Base-by-base conservation (phyloP, 2,329 filamentous ascomycete genomes). In the Purpureocillium takamizusanense region DNA sequence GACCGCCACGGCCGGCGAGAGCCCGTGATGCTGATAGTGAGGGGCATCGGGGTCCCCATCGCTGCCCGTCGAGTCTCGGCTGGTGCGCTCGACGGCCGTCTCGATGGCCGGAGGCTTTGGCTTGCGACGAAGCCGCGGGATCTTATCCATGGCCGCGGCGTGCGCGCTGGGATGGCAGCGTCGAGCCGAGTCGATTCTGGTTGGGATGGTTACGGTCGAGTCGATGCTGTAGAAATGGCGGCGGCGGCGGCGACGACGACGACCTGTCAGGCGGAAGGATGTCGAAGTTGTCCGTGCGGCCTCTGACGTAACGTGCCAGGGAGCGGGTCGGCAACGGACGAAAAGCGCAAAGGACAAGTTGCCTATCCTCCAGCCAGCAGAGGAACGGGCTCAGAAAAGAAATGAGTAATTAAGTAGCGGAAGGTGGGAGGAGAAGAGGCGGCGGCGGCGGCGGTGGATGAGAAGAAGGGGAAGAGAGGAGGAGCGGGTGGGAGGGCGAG, bases 21-120 rank as follows among this genome's bases (percentile, higher is more conserved):
- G 16, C 23, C 33, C 42, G 46, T n/a, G 37, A n/a, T 31, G 16
- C 31, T 36, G 21, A 25, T 25, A 10, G 6, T 25, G 28, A 13
- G 11, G 28, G 28, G 5, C 28, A 6, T 54, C 48, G 39, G 49
- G 48, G 39, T 53, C 51, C 27, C 49, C 44, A 41, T 48, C 28
- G 28, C 50, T 51, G 39, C 53, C 57, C 44, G 45, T 39, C 15
- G 53, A 49, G 35, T 55, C 48, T 35, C 45, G 50, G 39, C 46
- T 55, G 39, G 51, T 52, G 41, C 59, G 53, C 37, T 60, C 58
- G 48, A 65, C 48, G 33, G 60, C 54, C 7, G 63, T 65, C 40
- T 64, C 60, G 46, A 66, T 61, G 43, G 63, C 60, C 14, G 62
- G 63, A 13, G 57, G 61, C 54, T 65, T 67, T 31, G 61, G 62